Base-by-base conservation (phyloP, 2,329 filamentous ascomycete species). In the Xylaria arbuscula region DNA sequence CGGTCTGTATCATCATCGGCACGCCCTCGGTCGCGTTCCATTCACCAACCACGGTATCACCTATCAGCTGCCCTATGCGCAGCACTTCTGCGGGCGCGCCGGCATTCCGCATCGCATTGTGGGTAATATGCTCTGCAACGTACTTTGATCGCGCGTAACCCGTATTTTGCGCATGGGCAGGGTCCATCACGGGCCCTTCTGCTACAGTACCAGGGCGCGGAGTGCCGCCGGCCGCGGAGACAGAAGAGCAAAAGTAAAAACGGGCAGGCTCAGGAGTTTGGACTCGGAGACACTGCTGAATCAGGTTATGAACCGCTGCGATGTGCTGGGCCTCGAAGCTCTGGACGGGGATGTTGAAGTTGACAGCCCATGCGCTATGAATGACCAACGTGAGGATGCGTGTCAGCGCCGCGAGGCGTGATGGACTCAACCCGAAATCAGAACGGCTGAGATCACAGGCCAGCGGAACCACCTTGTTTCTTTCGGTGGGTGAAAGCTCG, bases 301-400 rank as follows among this genome's bases (percentile, higher is more conserved):
- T 75, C 6, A 87, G 78, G 70, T 85, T 81, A n/a, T 79, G 78
- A 1, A 83, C 77, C 5, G 83, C 85, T 24, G 75, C 77, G 61
- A 86, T 83, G 71, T 85, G 80, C 17, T 81, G 76, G 1, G 74
- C 61, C 65, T 86, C 85, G 72, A 87, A 87, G 65, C 80, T 84
- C 15, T 76, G 74, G 10, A 87, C 80, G 4, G 78, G 78, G 57
- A 86, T 77, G 69, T 84, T 87, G 78, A 88, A 88, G 75, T 87
- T 88, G 47, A 87, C 86, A 5, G 84, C 79, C 86, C 86, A 87
- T 5, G 85, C 84, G 45, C 80, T 80, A 76, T 87, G 85, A 28
- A 87, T 82, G 47, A 85, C 80, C 0, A 77, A 73, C 0, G 83
- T 84, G 36, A 85, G 69, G 1, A 76, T 69, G 13, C 70, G 63